Percentiles rank a stretch among this genome's conserved stretches.
Evolutionary conservation across 2,329 filamentous ascomycete genomes (phyloP).

Genomic region (Monilinia laxa): DNA sequence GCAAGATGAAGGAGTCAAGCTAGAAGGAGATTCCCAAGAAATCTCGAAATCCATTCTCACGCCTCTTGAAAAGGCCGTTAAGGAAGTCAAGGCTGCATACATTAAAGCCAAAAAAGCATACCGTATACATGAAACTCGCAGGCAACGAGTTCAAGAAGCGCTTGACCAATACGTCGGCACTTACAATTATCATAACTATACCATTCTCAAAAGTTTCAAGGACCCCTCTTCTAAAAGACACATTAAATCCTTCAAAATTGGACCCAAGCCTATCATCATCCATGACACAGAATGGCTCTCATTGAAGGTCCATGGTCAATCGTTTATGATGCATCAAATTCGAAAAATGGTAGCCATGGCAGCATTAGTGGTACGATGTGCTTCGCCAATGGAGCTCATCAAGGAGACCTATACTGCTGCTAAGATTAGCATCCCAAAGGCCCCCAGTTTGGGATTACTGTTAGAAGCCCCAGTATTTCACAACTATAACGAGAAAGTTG

Average conservation of each 20-base stretch:
- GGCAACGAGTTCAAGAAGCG: conserved; percentile 72
- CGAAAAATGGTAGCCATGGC: conserved; percentile 98
- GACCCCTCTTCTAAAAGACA: conserved; percentile 85
- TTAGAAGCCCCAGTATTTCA: conserved; percentile 92
- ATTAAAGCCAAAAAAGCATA: conserved; percentile 80
- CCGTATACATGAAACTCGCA: conserved; percentile 70
- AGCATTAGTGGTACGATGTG: conserved; percentile 79
- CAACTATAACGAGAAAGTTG: conserved; percentile 75
- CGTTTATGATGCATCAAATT: conserved; percentile 99
- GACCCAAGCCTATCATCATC: conserved; percentile 75
- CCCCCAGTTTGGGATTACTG: conserved; percentile 81
- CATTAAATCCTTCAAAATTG: conserved; percentile 88
- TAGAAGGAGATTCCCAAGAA: conserved; percentile 24
- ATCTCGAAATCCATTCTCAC: conserved; percentile 32
- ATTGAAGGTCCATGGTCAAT: conserved; percentile 93
- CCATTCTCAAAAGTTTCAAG: conserved; percentile 76
- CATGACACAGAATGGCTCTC: conserved; percentile 93
- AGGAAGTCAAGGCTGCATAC: conserved; percentile 78
- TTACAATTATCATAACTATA: conserved; percentile 96
- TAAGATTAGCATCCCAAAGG: conserved; percentile 88
- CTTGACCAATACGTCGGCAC: conserved; percentile 79
- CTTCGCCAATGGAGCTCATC: conserved; percentile 70
- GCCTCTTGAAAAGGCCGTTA: conserved; percentile 64
- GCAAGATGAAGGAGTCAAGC: conserved; percentile 4
- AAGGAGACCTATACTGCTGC: conserved; percentile 68